A percentile compares a stretch with the other conserved stretches of the same genome.
phyloP scores from a whole-genome alignment of 495 filamentous ascomycete genomes.

The Penicillium steckii region DNA sequence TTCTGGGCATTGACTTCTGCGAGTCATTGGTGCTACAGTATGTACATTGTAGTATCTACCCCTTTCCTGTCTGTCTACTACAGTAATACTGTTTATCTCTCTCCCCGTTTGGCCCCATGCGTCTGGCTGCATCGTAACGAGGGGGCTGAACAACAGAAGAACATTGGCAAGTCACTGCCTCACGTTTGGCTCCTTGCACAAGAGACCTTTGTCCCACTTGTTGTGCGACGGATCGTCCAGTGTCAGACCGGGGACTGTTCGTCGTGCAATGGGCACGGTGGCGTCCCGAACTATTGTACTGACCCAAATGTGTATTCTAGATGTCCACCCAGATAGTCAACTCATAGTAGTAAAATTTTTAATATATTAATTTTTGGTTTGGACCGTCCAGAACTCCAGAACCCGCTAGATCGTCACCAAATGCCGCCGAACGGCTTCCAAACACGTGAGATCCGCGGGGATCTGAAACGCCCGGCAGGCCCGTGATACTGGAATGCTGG shows the following conservation, averaged over 20 bases:
- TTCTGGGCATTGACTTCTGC: no score
- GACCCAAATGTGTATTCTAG: no score
- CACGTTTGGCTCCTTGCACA: not conserved
- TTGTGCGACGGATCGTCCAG: not conserved
- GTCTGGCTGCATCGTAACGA: not conserved
- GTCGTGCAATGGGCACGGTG: constrained; percentile 2
- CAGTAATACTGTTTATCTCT: no score
- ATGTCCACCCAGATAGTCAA: no score
- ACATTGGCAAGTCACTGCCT: not conserved
- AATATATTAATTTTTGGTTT: no score
- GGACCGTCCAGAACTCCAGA: constrained; percentile 7
- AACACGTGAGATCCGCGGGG: constrained; percentile 31
- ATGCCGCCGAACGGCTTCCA: constrained; percentile 23
- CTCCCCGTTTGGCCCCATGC: not conserved
- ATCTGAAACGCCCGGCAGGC: constrained; percentile 25
- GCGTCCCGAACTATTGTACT: not conserved
- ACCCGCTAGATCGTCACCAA: constrained; percentile 20
- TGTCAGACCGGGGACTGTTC: not conserved
- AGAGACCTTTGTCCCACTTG: not conserved
- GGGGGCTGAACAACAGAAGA: not conserved
- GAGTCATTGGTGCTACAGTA: no score
- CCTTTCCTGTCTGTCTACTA: not conserved
- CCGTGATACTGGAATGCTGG: constrained; percentile 1
- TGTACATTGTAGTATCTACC: no score
- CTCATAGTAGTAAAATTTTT: no score